Base-by-base conservation (phyloP, 495 filamentous ascomycete genomes). In the Aspergillus diversus region DNA sequence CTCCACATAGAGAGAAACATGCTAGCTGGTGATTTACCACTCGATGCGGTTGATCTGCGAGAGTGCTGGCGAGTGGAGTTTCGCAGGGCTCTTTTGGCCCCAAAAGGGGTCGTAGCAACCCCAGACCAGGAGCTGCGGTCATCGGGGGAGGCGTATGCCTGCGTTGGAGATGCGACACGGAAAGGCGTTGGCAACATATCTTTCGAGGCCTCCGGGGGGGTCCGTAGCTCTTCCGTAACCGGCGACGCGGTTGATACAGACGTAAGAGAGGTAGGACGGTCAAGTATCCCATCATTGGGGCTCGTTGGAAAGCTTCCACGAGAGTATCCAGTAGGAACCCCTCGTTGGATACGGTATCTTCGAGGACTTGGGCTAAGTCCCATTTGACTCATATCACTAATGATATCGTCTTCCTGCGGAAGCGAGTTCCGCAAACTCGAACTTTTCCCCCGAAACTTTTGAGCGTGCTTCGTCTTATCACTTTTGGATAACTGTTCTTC, bases 1-100 rank as follows among this genome's bases (percentile, higher is more conserved):
- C 69, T 76, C 77, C 83, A 90, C 71, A 83, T 83, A 21, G 84
- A 86, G 17, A 89, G 75, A 55, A 88, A 89, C 58, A 81, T 79
- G 55, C 80, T 82, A 31, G 82, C 86, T 57, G 75, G 88, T 64
- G 81, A 83, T 56, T 82, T 83, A 61, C 77, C 75, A 16, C 77
- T 81, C 5, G 80, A 80, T 33, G 68, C 66, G 11, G 77, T 81
- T n/a, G 80, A 83, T 33, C 79, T 73, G 9, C 79, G 77, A 49
- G 77, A 82, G 55, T 71, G 61, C 46, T 71, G 72, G n/a, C 77
- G 77, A 32, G 77, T 82, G 55, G 70, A 59, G 43, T 67, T 68
- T 37, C 77, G 73, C 48, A 72, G 62, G 52, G 77, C 76, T 60
- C 77, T 73, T 15, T 80, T 80, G 61, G 77, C 77, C 42, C 75